These are phyloP conservation scores for Penicillium digitatum DNA, from an alignment of 2,329 filamentous ascomycete genomes.

Conservation along the genomic window DNA sequence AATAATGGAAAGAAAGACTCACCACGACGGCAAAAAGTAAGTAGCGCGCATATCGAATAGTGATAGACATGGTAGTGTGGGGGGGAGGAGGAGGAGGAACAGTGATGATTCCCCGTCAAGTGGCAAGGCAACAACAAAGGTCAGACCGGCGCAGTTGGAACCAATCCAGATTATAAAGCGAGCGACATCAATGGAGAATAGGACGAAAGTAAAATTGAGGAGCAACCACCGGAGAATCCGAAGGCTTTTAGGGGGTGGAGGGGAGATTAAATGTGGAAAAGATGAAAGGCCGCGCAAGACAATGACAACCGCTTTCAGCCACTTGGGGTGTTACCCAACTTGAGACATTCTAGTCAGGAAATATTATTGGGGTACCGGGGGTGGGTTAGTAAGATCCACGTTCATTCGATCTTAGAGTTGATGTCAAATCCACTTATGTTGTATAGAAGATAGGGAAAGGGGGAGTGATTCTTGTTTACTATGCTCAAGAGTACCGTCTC, in stretches of 20 bases:
- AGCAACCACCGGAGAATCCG: not conserved
- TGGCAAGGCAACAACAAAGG: conserved; percentile 9
- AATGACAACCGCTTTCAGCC: conserved; percentile 24
- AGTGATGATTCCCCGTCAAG: conserved; percentile 4
- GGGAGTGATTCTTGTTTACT: not conserved
- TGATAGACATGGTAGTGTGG: conserved; percentile 19
- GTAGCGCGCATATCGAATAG: conserved; percentile 51
- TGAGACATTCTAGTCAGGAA: conserved; percentile 14
- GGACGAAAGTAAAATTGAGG: not conserved
- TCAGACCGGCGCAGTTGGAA: conserved; percentile 7
- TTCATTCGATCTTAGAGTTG: not conserved
- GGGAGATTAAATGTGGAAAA: conserved; percentile 10
- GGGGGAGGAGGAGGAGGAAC: conserved; percentile 8
- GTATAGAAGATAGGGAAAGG: not conserved
- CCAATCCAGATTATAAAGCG: conserved; percentile 5
- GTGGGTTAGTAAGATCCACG: not conserved
- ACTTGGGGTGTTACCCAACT: conserved; percentile 17
- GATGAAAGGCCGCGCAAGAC: conserved; percentile 20
- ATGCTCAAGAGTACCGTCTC: not conserved
- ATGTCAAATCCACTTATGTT: not conserved
- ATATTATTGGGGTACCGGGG: not conserved
- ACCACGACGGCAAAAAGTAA: conserved; percentile 81
- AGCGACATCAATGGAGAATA: conserved; percentile 7
- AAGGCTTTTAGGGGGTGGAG: conserved; percentile 4
- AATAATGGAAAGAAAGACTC: conserved; percentile 39